Conservation (phyloP, 331 rosid species). For the Pyracantha coccinea region DNA sequence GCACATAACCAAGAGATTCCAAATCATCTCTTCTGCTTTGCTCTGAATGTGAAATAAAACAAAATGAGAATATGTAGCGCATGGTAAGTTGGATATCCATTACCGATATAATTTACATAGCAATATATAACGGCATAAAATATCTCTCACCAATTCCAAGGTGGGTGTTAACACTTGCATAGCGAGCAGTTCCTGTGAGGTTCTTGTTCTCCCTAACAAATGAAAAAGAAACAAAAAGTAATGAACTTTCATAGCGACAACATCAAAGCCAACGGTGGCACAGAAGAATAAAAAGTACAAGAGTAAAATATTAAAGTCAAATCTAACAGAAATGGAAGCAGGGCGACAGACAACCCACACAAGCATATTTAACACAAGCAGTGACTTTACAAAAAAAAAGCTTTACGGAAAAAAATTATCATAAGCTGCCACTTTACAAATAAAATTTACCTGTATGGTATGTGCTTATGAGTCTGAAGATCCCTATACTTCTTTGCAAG, state of each 20-base stretch:
- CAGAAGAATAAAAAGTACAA: not conserved
- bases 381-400: not conserved
- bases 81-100: not conserved
- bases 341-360: not conserved
- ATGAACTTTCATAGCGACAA: not conserved
- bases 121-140: slow-evolving; percentile 5
- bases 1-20: slow-evolving; percentile 99
- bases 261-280: not conserved
- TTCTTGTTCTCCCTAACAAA: slow-evolving; percentile 84
- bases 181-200: slow-evolving; percentile 99
- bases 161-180: slow-evolving; percentile 98
- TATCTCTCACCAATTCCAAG: slow-evolving; percentile 87
- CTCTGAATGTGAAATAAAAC: slow-evolving; percentile 46
- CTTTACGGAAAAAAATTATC: not conserved
- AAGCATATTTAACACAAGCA: not conserved
- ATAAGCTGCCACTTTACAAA: not conserved
- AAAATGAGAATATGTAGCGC: slow-evolving; percentile 17
- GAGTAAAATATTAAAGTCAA: not conserved
- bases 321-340: not conserved
- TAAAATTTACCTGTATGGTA: slow-evolving; percentile 74
- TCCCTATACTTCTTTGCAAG: slow-evolving; percentile 98
- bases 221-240: not conserved
- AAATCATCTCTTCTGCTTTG: slow-evolving; percentile 99
- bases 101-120: not conserved
- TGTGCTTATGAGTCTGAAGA: slow-evolving; percentile 26